Evolutionary conservation across 2,329 filamentous ascomycete species (phyloP).

Genomic region (Exophiala sp.): DNA sequence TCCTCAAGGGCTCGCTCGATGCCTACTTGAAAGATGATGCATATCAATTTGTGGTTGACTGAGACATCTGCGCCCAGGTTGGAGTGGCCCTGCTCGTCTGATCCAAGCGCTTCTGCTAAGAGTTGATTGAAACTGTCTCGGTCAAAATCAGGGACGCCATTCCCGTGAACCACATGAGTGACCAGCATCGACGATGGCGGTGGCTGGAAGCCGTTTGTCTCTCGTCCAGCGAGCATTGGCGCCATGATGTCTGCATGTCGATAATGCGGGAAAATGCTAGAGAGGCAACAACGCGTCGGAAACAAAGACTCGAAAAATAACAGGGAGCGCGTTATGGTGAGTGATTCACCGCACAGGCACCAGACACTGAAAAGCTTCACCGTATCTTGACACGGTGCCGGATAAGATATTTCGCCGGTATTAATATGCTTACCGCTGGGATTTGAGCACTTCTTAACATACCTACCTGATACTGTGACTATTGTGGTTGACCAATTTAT

Average conservation of each 20-base stretch:
- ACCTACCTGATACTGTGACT: too few relatives aligned
- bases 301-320: neutral
- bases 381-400: neutral
- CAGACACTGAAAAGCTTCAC: neutral
- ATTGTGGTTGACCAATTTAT: neutral
- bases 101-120: slow-evolving; percentile 60
- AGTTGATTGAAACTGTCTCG: slow-evolving; percentile 73
- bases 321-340: neutral
- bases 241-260: slow-evolving; percentile 13
- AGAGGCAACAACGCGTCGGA: slow-evolving; percentile 6
- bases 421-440: neutral
- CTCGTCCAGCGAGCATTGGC: slow-evolving; percentile 16
- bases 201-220: slow-evolving; percentile 28
- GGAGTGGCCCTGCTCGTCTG: slow-evolving; percentile 41
- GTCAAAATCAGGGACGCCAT: slow-evolving; percentile 61
- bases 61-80: slow-evolving; percentile 63
- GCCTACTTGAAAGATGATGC: slow-evolving; percentile 72
- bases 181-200: slow-evolving; percentile 77
- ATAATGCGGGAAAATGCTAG: neutral
- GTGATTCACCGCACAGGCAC: too few relatives aligned
- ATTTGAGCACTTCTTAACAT: neutral
- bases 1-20: slow-evolving; percentile 60
- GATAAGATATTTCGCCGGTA: neutral
- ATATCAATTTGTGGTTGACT: slow-evolving; percentile 81
- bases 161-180: slow-evolving; percentile 72